These are phyloP conservation scores for Aureobasidium zeae DNA, from an alignment of 2,329 filamentous ascomycete genomes.

Conservation along the genomic window DNA sequence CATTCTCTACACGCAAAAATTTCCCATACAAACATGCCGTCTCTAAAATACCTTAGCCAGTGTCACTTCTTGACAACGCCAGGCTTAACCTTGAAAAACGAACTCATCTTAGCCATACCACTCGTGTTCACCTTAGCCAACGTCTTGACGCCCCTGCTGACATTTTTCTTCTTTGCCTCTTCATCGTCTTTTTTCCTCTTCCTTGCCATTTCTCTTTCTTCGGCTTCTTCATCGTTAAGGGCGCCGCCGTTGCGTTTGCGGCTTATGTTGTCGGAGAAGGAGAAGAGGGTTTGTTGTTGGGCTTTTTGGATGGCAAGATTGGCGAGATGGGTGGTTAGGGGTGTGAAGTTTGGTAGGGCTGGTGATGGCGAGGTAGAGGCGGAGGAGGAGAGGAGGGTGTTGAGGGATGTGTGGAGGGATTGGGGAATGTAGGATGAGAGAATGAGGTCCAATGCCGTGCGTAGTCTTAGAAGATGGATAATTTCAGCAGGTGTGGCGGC, in stretches of 20 bases:
- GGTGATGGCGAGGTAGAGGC: conserved; percentile 29
- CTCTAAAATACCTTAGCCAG: too few species aligned
- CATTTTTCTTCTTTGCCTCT: conserved; percentile 71
- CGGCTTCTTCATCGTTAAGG: conserved; percentile 56
- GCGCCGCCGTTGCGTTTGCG: conserved; percentile 54
- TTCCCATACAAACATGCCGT: too few species aligned
- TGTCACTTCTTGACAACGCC: too few species aligned
- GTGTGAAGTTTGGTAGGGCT: conserved; percentile 67
- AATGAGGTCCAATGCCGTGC: conserved; percentile 57
- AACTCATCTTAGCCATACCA: conserved; percentile 95
- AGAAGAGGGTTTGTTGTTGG: conserved; percentile 61
- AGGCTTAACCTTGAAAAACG: too few species aligned
- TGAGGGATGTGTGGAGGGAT: conserved; percentile 36
- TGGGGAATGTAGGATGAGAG: conserved; percentile 51
- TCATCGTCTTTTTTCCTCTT: conserved; percentile 81
- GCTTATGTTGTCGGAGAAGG: conserved; percentile 56
- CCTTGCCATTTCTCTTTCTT: conserved; percentile 59
- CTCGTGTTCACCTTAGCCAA: conserved; percentile 82
- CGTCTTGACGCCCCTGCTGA: conserved; percentile 67
- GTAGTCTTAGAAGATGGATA: conserved; percentile 60
- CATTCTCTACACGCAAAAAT: too few species aligned
- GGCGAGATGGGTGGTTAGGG: conserved; percentile 61
- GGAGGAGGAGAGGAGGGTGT: conserved; percentile 33
- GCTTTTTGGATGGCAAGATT: conserved; percentile 58
- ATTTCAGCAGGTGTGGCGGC: conserved; percentile 43